Evolutionary conservation across 148 eudicot genomes (phyloP).

Genomic region (Suaeda aralocaspica): DNA sequence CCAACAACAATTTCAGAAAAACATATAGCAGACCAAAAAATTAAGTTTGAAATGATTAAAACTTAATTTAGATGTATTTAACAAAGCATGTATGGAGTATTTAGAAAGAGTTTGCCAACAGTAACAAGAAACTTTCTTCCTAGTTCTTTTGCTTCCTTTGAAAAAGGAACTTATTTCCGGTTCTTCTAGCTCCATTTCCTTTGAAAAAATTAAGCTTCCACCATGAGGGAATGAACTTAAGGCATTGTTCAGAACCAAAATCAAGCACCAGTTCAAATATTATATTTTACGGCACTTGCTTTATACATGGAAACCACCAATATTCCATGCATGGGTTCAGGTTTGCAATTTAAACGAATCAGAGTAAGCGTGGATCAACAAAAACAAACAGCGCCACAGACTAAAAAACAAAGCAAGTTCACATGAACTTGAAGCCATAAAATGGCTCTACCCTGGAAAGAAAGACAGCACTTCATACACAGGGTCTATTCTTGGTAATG

Average conservation of each 20-base stretch:
- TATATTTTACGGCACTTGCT: neutral
- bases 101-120: too few species aligned
- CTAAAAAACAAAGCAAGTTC: neutral
- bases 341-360: neutral
- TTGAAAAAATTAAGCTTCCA: neutral
- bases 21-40: neutral
- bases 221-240: neutral
- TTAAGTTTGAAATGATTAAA: neutral
- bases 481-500: neutral
- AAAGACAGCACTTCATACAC: neutral
- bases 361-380: neutral
- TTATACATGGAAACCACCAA: neutral
- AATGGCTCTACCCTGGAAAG: neutral
- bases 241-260: neutral
- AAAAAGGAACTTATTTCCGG: too few species aligned
- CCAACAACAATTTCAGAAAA: neutral
- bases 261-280: neutral
- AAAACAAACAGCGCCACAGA: too few species aligned
- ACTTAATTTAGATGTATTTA: neutral
- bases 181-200: neutral
- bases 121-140: too few species aligned
- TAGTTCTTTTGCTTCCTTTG: neutral
- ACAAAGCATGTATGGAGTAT: neutral
- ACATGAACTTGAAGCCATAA: neutral
- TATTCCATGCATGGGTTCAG: neutral